Evolutionary conservation across 1,284 basidiomycete genomes (phyloP).

Genomic region (Moniliophthora roreri): DNA sequence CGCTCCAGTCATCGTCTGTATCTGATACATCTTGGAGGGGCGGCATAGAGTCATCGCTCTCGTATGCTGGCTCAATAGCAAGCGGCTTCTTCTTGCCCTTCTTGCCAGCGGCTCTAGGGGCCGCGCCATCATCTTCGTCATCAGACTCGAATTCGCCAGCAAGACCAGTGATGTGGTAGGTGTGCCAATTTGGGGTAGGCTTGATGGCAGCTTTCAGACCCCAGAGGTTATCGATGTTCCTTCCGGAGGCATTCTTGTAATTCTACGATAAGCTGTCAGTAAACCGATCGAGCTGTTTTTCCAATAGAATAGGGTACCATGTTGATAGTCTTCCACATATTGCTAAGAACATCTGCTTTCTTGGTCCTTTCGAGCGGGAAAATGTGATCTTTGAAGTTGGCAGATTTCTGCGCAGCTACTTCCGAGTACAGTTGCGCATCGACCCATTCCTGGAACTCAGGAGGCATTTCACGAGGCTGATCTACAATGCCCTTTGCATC

Average conservation of each 20-base stretch:
- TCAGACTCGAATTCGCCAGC: constrained; percentile 23
- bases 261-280: constrained; percentile 42
- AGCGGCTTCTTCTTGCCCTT: constrained; percentile 40
- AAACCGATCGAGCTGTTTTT: not conserved
- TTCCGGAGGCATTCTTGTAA: constrained; percentile 49
- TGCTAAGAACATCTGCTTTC: constrained; percentile 46
- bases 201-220: constrained; percentile 51
- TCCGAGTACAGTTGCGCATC: constrained; percentile 65
- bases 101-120: constrained; percentile 25
- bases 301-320: constrained; percentile 37
- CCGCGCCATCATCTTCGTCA: constrained; percentile 29
- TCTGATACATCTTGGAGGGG: constrained; percentile 22
- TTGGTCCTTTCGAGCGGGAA: constrained; percentile 58
- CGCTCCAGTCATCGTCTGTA: constrained; percentile 39
- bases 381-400: constrained; percentile 55
- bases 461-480: constrained; percentile 49
- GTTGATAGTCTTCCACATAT: constrained; percentile 66
- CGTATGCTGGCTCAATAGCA: constrained; percentile 44
- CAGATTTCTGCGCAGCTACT: constrained; percentile 48
- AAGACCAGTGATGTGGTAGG: constrained; percentile 33
- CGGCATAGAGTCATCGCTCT: constrained; percentile 30
- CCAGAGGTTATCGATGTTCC: constrained; percentile 65
- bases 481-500: constrained; percentile 50
- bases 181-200: constrained; percentile 60
- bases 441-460: constrained; percentile 59